Evolutionary conservation across 2,329 filamentous ascomycete genomes (phyloP), one percentile per base, ranked within the genome.

Genomic region (Penicillium freii): DNA sequence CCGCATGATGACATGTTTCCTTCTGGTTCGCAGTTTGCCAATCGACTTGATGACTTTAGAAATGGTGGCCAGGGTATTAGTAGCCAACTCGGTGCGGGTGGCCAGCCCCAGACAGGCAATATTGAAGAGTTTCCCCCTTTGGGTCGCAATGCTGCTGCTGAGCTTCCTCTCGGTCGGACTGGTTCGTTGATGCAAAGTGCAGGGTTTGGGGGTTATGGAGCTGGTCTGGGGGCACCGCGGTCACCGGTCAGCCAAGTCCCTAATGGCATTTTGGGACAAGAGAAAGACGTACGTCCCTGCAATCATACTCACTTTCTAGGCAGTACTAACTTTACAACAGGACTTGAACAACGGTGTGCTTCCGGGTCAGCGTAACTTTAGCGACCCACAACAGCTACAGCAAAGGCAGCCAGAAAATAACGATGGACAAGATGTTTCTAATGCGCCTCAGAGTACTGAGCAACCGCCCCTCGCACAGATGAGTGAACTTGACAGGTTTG

Each of bases 61-160:
- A 84, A 82, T 64, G 83, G 83, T 39, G 81, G 79, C 34, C 81
- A 84, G 67, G 77, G 76, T 47, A 80, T 82, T 38, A 80, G 80
- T 53, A 79, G 80, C 50, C 81, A 82, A 66, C 70, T 83, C 49
- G 77, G 79, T 51, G 76, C 76, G 23, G 74, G 75, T 40, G 73
- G 72, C 39, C 82, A 84, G 60, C 81, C 81, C 42, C 81, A 83
- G 62, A 78, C 82, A 27, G 80, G 80, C 61, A 83, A 80, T 63
- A 82, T 84, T 47, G 83, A 86, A 17, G 84, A 86, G 53, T 86
- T 86, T 57, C 83, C 83, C 57, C 82, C 84, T n/a, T 71, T 86
- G 48, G 80, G 82, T 51, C 80, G 82, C 47, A 80, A 80, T 54
- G 71, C 75, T 21, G 75, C 78, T 46, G 75, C 76, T 47, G 82